Conservation (phyloP, 768 basidiomycete genomes). For the Baorangia bicolor region DNA sequence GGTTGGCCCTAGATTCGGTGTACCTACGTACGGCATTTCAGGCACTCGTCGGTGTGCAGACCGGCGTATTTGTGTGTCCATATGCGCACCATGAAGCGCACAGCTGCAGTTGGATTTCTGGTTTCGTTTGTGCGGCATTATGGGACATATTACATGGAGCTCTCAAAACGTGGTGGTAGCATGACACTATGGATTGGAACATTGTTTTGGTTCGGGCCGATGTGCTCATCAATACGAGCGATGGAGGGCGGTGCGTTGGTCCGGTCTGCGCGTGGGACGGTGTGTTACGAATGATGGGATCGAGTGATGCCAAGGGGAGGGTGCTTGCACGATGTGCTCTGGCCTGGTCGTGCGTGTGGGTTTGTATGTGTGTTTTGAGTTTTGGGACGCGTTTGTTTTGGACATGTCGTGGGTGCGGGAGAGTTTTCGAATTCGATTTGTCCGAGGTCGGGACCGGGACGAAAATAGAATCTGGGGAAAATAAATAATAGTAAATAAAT, state of each 20-base stretch:
- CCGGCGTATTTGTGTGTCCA: neutral
- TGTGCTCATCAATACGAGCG: no score
- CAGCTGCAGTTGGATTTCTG: no score
- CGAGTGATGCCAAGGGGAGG: neutral
- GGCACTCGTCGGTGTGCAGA: neutral
- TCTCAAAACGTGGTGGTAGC: no score
- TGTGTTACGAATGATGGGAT: neutral
- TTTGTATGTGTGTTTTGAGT: no score
- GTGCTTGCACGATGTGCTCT: neutral
- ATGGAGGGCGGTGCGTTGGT: neutral
- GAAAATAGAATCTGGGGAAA: slow-evolving; percentile 25
- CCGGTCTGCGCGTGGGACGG: neutral
- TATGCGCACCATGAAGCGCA: neutral
- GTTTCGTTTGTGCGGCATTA: no score
- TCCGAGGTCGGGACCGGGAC: slow-evolving; percentile 15
- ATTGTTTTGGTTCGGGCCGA: neutral
- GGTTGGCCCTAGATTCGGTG: neutral
- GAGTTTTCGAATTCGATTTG: slow-evolving; percentile 11
- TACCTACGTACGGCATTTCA: neutral
- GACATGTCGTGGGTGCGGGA: no score
- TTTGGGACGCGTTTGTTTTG: no score
- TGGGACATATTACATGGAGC: no score
- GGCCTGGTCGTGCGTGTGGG: no score
- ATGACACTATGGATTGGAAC: neutral
- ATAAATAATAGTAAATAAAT: slow-evolving; percentile 14